Percentiles rank a stretch among this genome's conserved stretches.
Evolutionary conservation across 2,329 filamentous ascomycete genomes (phyloP).

Genomic region (Botrytis hyacinthi): DNA sequence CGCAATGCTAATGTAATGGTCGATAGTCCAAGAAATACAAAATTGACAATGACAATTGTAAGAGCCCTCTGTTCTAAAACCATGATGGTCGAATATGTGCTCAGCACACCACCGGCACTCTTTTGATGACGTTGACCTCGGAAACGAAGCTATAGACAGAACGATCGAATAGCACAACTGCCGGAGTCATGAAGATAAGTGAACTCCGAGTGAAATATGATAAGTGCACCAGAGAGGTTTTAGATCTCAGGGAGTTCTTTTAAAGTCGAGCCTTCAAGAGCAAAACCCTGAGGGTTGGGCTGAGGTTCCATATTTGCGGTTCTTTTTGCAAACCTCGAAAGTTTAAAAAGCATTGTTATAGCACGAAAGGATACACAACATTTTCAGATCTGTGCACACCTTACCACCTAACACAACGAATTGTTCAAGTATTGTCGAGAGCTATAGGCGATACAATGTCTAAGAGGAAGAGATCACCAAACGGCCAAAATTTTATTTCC

Average conservation of each 20-base stretch:
- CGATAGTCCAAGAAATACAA: constrained; percentile 7
- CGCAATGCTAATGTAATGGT: constrained; percentile 5
- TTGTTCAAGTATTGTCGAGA: background rate
- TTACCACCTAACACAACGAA: background rate
- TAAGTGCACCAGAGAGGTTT: background rate
- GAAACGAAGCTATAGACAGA: background rate
- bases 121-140: background rate
- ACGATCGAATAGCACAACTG: background rate
- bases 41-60: constrained; percentile 9
- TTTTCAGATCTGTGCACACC: background rate
- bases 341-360: background rate
- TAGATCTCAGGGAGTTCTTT: background rate
- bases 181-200: background rate
- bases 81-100: background rate
- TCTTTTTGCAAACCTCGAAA: background rate
- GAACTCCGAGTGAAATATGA: background rate
- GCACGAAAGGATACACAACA: background rate
- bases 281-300: background rate
- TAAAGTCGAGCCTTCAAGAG: background rate
- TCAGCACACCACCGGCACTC: background rate
- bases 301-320: background rate
- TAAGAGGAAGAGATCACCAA: background rate
- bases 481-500: background rate
- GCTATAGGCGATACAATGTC: background rate
- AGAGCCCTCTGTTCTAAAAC: constrained; percentile 5